A percentile compares a stretch with the other conserved stretches of the same genome.
phyloP scores from a whole-genome alignment of 306 rosid species.

The Cucumis melo region DNA sequence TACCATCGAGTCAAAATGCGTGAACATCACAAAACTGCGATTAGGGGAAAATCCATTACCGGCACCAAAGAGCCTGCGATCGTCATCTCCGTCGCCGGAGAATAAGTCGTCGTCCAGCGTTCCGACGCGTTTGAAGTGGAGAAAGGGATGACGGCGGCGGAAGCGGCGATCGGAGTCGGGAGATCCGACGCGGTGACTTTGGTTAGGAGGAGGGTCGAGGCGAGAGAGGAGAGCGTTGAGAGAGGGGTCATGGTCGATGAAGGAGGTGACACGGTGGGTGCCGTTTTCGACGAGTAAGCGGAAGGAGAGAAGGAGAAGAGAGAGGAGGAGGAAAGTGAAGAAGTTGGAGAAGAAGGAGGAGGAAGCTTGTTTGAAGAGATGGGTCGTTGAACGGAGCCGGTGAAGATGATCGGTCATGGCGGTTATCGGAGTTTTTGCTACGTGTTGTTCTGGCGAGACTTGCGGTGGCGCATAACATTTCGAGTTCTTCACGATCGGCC shows the following conservation, averaged over 20 bases:
- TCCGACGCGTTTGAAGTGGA: constrained; percentile 71
- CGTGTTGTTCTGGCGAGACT: not conserved
- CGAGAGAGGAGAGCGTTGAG: constrained; percentile 61
- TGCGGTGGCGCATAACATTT: constrained; percentile 3
- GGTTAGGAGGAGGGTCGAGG: constrained; percentile 48
- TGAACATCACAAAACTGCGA: constrained; percentile 28
- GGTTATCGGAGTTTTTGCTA: not conserved
- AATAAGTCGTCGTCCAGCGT: constrained; percentile 83
- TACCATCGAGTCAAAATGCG: constrained; percentile 19
- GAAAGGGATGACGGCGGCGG: constrained; percentile 47
- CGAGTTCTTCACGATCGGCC: not conserved
- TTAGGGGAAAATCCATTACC: constrained; percentile 22
- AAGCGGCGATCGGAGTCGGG: constrained; percentile 17
- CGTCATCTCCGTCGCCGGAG: constrained; percentile 72
- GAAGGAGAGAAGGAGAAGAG: constrained; percentile 64
- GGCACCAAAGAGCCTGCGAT: constrained; percentile 42
- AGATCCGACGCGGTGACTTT: constrained; percentile 5
- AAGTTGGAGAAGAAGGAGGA: constrained; percentile 34
- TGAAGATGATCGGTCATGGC: constrained; percentile 55
- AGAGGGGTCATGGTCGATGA: constrained; percentile 79
- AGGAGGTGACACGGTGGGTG: constrained; percentile 49
- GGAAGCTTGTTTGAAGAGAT: constrained; percentile 35
- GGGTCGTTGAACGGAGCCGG: constrained; percentile 46
- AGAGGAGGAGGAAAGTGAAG: constrained; percentile 58
- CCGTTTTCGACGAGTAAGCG: constrained; percentile 64